These are phyloP conservation scores for Alternaria angustiovoidea DNA, from an alignment of 2,329 filamentous ascomycete species.

Conservation along the genomic window DNA sequence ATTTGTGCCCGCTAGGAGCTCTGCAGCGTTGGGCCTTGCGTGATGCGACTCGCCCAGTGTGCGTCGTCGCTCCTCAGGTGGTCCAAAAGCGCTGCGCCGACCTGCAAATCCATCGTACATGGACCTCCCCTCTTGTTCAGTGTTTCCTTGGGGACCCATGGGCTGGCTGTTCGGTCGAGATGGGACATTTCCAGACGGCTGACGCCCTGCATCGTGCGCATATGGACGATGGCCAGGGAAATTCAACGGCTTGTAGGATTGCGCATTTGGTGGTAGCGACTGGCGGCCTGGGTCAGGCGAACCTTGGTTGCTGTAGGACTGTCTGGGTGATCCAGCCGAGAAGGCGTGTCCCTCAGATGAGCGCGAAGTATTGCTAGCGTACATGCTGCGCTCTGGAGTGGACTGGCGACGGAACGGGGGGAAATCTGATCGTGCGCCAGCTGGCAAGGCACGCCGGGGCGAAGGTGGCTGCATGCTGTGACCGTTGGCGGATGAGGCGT, in stretches of 20 bases:
- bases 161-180: slow-evolving; percentile 54
- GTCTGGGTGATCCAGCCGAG: slow-evolving; percentile 41
- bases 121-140: slow-evolving; percentile 32
- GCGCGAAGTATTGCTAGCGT: slow-evolving; percentile 35
- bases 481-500: slow-evolving; percentile 48
- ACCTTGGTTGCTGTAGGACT: slow-evolving; percentile 44
- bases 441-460: slow-evolving; percentile 47
- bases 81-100: slow-evolving; percentile 39
- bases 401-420: slow-evolving; percentile 47
- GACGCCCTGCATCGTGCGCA: slow-evolving; percentile 40
- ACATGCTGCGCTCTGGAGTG: slow-evolving; percentile 49
- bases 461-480: slow-evolving; percentile 59
- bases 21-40: slow-evolving; percentile 42
- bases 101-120: slow-evolving; percentile 36
- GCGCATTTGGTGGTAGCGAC: slow-evolving; percentile 39
- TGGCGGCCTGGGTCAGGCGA: slow-evolving; percentile 49
- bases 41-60: slow-evolving; percentile 49
- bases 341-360: slow-evolving; percentile 39
- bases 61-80: slow-evolving; percentile 44
- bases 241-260: slow-evolving; percentile 45
- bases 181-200: slow-evolving; percentile 37
- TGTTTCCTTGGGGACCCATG: slow-evolving; percentile 35
- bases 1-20: slow-evolving; percentile 37
- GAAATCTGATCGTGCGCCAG: slow-evolving; percentile 46
- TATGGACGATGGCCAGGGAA: slow-evolving; percentile 44